Evolutionary conservation across 208 protist genomes (phyloP).

Genomic region (Chromosphaera perkinsii): DNA sequence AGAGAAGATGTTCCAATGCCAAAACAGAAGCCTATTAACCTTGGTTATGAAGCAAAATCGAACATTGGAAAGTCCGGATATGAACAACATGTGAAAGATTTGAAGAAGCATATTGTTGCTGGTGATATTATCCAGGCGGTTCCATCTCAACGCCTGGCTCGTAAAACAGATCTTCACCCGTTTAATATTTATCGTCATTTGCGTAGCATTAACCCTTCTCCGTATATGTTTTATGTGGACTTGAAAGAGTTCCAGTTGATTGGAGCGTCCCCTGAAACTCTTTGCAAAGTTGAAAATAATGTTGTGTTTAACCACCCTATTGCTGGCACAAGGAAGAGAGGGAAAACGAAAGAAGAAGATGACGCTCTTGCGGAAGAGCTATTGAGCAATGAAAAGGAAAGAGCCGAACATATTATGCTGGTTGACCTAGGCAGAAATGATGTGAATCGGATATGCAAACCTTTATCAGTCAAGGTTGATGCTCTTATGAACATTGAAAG

Average conservation of each 20-base stretch:
- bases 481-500: constrained; percentile 49
- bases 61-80: constrained; percentile 42
- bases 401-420: constrained; percentile 57
- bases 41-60: constrained; percentile 15
- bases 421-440: constrained; percentile 55
- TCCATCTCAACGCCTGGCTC: constrained; percentile 5
- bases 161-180: constrained; percentile 33
- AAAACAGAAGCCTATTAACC: constrained; percentile 5
- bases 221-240: constrained; percentile 57
- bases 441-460: constrained; percentile 41
- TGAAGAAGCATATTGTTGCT: constrained; percentile 47
- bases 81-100: constrained; percentile 35
- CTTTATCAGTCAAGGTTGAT: constrained; percentile 18
- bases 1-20: constrained; percentile 2
- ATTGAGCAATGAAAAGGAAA: constrained; percentile 47
- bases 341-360: constrained; percentile 46
- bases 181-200: constrained; percentile 56
- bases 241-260: constrained; percentile 39
- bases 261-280: constrained; percentile 49
- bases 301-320: constrained; percentile 49
- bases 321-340: constrained; percentile 49
- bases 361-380: constrained; percentile 34
- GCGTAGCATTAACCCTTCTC: constrained; percentile 46
- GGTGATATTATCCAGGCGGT: constrained; percentile 53
- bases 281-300: constrained; percentile 44